phyloP scores from a whole-genome alignment of 2,329 filamentous ascomycete species.

The Pestalotiopsis sp. region DNA sequence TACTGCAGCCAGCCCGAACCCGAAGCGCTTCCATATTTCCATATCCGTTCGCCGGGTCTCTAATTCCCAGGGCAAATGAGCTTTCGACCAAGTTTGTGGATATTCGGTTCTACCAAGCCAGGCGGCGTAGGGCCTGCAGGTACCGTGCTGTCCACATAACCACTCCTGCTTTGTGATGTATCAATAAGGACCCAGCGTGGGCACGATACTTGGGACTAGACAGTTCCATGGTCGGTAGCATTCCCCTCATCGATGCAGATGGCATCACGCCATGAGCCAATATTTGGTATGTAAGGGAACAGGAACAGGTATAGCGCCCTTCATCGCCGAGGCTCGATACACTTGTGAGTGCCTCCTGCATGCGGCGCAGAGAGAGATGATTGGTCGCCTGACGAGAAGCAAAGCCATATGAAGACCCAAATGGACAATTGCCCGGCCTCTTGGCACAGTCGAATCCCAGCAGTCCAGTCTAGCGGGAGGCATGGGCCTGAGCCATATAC shows the following conservation, averaged over 20 bases:
- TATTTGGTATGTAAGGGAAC: slow-evolving; percentile 16
- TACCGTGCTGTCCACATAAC: not conserved
- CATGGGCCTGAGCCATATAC: not conserved
- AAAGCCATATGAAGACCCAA: not conserved
- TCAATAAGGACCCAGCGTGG: not conserved
- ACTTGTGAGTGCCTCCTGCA: not conserved
- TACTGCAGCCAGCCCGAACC: not conserved
- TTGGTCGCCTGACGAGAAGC: not conserved
- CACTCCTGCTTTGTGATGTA: not conserved
- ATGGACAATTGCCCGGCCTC: not conserved
- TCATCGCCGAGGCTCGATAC: slow-evolving; percentile 9
- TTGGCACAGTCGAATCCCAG: not conserved
- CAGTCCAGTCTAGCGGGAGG: not conserved
- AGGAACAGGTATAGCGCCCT: slow-evolving; percentile 28
- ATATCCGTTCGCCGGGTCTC: not conserved
- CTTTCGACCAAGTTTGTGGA: slow-evolving; percentile 1
- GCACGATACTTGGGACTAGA: slow-evolving; percentile 2
- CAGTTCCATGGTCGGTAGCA: not conserved
- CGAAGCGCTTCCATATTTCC: not conserved
- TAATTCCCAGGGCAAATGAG: slow-evolving; percentile 1
- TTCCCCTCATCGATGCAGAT: not conserved
- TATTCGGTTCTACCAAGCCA: not conserved
- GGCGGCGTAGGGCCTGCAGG: not conserved
- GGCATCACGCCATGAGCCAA: slow-evolving; percentile 13
- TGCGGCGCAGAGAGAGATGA: not conserved